Evolutionary conservation across 176 grass and related monocot species (phyloP).

Genomic region (Bromus sterilis): DNA sequence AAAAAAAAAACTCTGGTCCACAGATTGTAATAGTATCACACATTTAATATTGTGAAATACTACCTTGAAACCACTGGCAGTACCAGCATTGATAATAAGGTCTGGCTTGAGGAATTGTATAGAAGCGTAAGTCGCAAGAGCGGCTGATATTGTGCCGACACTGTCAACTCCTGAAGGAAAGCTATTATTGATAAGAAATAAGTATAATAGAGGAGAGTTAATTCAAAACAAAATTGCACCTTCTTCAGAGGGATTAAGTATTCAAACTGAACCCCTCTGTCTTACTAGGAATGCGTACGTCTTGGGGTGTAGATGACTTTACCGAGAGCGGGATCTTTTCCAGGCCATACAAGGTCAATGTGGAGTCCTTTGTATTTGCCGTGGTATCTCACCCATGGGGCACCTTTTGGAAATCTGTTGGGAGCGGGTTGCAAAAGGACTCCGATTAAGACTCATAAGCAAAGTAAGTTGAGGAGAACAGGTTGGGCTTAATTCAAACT

Average conservation of each 20-base stretch:
- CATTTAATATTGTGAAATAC: neutral
- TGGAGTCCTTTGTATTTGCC: slow-evolving; percentile 60
- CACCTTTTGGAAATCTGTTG: slow-evolving; percentile 73
- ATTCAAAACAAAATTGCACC: neutral
- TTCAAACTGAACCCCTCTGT: neutral
- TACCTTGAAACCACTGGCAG: slow-evolving; percentile 89
- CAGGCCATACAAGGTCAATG: slow-evolving; percentile 70
- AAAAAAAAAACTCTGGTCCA: neutral
- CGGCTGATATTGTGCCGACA: slow-evolving; percentile 66
- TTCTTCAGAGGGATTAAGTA: neutral
- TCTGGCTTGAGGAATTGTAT: slow-evolving; percentile 87
- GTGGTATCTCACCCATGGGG: slow-evolving; percentile 71
- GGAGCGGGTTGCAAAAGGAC: too few relatives aligned
- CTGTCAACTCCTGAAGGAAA: slow-evolving; percentile 74
- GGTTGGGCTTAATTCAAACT: neutral
- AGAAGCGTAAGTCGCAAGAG: slow-evolving; percentile 78
- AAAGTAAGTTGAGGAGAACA: neutral
- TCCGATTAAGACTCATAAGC: neutral
- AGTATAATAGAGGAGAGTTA: neutral
- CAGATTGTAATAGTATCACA: neutral
- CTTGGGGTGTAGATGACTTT: too few relatives aligned
- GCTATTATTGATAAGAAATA: neutral
- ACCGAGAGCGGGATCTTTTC: slow-evolving; percentile 73
- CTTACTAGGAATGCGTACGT: too few relatives aligned
- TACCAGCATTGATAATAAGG: slow-evolving; percentile 89